These are phyloP conservation scores for Leptomonas pyrrhocoris DNA, from an alignment of 208 protist species.

Conservation along the genomic window DNA sequence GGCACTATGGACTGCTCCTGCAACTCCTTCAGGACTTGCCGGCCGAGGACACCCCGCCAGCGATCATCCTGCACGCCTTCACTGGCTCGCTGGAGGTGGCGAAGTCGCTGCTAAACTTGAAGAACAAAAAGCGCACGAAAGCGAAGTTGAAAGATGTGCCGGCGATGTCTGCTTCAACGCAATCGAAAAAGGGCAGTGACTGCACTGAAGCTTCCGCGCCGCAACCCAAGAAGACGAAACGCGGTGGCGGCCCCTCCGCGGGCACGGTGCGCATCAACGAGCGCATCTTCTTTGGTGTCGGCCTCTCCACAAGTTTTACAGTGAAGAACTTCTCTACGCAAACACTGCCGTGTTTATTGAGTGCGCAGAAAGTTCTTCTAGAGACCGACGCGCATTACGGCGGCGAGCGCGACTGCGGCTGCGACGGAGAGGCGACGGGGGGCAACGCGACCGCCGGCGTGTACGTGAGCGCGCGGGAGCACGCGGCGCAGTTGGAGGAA, in stretches of 20 bases:
- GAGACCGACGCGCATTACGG: slow-evolving; percentile 71
- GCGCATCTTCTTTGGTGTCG: slow-evolving; percentile 71
- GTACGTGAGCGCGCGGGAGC: slow-evolving; percentile 17
- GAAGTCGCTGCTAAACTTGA: slow-evolving; percentile 62
- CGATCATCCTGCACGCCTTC: slow-evolving; percentile 86
- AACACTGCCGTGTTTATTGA: slow-evolving; percentile 60
- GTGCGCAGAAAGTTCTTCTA: slow-evolving; percentile 43
- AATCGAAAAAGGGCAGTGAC: background rate
- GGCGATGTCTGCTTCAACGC: background rate
- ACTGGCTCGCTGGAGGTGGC: slow-evolving; percentile 73
- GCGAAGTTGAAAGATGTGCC: background rate
- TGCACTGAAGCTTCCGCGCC: background rate
- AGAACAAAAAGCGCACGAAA: slow-evolving; percentile 41
- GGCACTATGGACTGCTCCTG: slow-evolving; percentile 68
- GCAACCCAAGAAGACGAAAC: slow-evolving; percentile 13
- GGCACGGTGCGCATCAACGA: slow-evolving; percentile 39
- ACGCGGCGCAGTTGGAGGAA: slow-evolving; percentile 3
- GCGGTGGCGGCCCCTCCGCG: background rate
- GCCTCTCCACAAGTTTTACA: slow-evolving; percentile 52
- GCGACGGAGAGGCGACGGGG: background rate
- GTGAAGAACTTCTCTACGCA: slow-evolving; percentile 55
- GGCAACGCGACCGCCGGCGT: background rate
- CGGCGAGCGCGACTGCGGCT: slow-evolving; percentile 2
- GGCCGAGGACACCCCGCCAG: slow-evolving; percentile 55
- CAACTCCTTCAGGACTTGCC: slow-evolving; percentile 43